Base-by-base conservation (phyloP, 306 rosid genomes). In the Prunus fruticosa region DNA sequence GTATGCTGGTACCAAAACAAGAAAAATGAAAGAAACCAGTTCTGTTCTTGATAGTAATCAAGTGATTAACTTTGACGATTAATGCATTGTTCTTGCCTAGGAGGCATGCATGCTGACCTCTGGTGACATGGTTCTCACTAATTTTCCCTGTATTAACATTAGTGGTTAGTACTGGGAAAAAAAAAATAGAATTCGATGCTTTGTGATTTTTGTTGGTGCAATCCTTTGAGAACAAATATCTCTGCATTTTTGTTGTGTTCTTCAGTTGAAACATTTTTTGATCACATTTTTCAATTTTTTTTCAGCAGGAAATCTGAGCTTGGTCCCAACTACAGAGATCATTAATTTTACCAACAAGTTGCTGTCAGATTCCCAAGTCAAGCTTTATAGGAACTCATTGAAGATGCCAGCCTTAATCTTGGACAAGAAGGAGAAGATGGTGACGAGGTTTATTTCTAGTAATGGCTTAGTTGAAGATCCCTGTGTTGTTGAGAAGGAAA, bases 381-480 rank as follows among this genome's bases (percentile, higher is more conserved):
- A 80, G 81, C 64, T 45, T 80, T 81, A 78, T 77, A 84, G 98
- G 71, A 80, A 82, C 74, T 62, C 79, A 34, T 83, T 96, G 83
- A 91, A 89, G 87, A 96, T 96, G 99, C 99, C 99, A 14, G 88
- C 96, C 58, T 80, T 92, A 62, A 89, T 93, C 73, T 79, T 93
- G 89, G 97, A 96, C 77, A 81, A 87, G 53, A 88, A 85, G 67
- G 97, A 94, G 81, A 92, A 88, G 88, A 58, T 38, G 34, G 66
- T 64, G 22, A 86, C 89, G 0, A 91, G 90, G 85, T 96, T 96
- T 63, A 60, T 85, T 62, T 89, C 97, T 67, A 73, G 81, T 64
- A 96, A 96, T 84, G 97, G 97, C 71, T 81, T 96, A 77, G 88
- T 96, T 70, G 94, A 93, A 77, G 99, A 96, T 87, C 96, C 99